phyloP scores from a whole-genome alignment of 2,329 filamentous ascomycete species.

The Ceratocystis colombiana region DNA sequence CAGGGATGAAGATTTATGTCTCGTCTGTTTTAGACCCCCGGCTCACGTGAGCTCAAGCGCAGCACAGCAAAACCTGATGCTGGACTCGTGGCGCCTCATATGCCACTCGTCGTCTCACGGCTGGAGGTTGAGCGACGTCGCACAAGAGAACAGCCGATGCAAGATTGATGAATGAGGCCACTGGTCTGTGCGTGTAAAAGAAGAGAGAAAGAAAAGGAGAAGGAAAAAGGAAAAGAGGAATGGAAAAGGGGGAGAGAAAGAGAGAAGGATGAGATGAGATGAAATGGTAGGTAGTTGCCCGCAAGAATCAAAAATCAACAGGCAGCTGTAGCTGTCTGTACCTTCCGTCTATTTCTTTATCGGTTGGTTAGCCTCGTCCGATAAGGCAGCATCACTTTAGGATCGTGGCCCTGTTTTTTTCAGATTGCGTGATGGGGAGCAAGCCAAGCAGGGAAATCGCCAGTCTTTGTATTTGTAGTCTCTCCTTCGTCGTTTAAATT shows the following conservation, averaged over 20 bases:
- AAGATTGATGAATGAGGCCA: background rate
- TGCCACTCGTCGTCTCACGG: slow-evolving; percentile 12
- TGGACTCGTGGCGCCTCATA: background rate
- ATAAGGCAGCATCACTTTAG: background rate
- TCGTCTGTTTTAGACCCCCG: background rate
- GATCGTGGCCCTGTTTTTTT: background rate
- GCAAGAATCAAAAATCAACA: too few species aligned
- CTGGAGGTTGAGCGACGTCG: slow-evolving; percentile 8
- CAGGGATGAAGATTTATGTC: background rate
- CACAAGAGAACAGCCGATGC: background rate
- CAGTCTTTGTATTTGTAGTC: background rate
- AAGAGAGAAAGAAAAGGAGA: background rate
- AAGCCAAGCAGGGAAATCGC: background rate
- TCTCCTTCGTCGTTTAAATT: background rate
- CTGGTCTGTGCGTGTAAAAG: slow-evolving; percentile 12
- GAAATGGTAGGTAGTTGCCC: too few species aligned
- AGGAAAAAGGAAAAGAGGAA: background rate
- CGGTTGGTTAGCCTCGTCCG: background rate
- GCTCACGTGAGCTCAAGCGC: background rate
- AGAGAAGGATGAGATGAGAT: too few species aligned
- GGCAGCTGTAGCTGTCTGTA: background rate
- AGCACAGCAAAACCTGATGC: background rate
- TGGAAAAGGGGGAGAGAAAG: background rate
- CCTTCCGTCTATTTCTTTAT: background rate
- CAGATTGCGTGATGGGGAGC: slow-evolving; percentile 3